Base-by-base conservation (phyloP, 2,329 filamentous ascomycete species). In the Pseudovirgaria hyperparasitica region DNA sequence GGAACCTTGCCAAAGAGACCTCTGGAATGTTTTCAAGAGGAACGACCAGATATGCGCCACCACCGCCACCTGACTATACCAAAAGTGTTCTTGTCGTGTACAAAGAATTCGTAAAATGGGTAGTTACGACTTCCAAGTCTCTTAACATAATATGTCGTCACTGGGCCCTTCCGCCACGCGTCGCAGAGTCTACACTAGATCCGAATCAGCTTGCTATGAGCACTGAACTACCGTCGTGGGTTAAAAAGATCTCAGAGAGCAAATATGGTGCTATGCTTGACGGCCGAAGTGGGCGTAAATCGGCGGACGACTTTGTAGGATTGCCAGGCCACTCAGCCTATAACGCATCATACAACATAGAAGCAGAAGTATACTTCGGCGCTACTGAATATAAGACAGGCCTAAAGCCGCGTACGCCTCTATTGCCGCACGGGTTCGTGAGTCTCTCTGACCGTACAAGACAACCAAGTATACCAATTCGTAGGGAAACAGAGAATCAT, bases 1-100 rank as follows among this genome's bases (percentile, higher is more conserved):
- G 35, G 5, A 37, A 35, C 27, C 35, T 47, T 11, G 32, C 40
- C 4, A 37, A 31, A 14, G 40, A 41, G 13, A 36, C 35, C 16
- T 16, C 10, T 9, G 13, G 10, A n/a, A 11, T 19, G 11, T 22
- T 11, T 22, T 11, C 11, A 9, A 19, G 15, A 4, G 16, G 8
- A 11, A 9, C 13, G n/a, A 14, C 16, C 5, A 21, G n/a, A 13
- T 12, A 8, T 5, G 5, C 6, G 4, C 11, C 11, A 9, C 24
- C 16, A 5, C n/a, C 23, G 11, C n/a, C 16, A 24, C 26, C 18
- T 12, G 26, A 34, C 26, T 37, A 37, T 15, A 14, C 19, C 2
- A 30, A 35, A 16, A 26, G 31, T 26, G 17, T 37, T 4, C 29
- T 33, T 9, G 25, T 34, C 17, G 32, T 37, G 9, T 37, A 37